Evolutionary conservation across 2,329 filamentous ascomycete species (phyloP), one percentile per base, ranked within the genome.

Genomic region (Graphilbum ipis-grandicollis): DNA sequence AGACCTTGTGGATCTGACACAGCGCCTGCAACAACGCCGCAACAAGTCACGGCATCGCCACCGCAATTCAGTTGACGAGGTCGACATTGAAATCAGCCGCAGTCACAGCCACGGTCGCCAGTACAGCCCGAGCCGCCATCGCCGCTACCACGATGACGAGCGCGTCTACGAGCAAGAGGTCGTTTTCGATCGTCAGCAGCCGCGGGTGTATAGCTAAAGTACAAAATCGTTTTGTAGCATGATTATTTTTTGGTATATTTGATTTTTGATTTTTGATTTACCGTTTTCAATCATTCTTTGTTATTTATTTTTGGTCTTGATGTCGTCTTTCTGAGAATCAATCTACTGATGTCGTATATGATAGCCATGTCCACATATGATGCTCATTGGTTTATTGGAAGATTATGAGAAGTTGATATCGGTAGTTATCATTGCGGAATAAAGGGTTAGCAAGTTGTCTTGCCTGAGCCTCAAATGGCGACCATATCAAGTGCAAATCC

Each of bases 1-100:
- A 31, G 75, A 79, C 44, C 71, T 96, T 4, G 82, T 93, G 19
- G 72, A 90, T 44, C 55, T 92, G 4, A 83, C 84, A 1, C 80
- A 93, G 43, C 71, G 81, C 17, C 90, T 94, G 50, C 79, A 83
- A 26, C 71, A 71, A 39, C 56, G 66, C 15, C 62, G 68, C 58
- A 63, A 26, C 61, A 62, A 33, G 66, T 74, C 46, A 57, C 29
- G 29, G 31, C 64, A 65, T 44, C 62, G 65, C 36, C 58, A 68
- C 21, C 3, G 15, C 15, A 19, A 32, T 15, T 26, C 37, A 2
- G 34, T 31, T 12, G 41, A 42, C 5, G 42, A 46, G 22, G 25
- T 44, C 30, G 63, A 66, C 17, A 63, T 60, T 52, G 65, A 65
- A 35, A 56, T 62, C 10, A 23, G 21, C 33, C 52, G 53, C 52